These are phyloP conservation scores for Anthracocystis panici-leucophaei DNA, from an alignment of 1,284 basidiomycete species.

Conservation along the genomic window DNA sequence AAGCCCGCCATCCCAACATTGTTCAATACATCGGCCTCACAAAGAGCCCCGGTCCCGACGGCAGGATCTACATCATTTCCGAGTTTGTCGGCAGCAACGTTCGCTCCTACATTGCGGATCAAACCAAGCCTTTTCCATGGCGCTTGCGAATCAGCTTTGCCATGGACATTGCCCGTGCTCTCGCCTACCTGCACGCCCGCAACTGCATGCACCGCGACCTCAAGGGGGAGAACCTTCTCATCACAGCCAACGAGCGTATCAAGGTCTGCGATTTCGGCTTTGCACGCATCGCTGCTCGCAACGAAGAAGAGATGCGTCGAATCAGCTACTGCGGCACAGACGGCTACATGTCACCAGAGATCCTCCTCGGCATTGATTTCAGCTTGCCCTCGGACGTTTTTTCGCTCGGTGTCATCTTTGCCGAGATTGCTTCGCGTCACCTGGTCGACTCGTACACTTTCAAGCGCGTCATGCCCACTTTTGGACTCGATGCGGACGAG, in stretches of 20 bases:
- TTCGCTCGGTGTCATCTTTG: constrained; percentile 92
- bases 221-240: constrained; percentile 96
- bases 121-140: constrained; percentile 62
- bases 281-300: constrained; percentile 89
- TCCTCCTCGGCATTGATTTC: constrained; percentile 89
- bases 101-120: constrained; percentile 60
- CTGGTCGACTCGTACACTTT: constrained; percentile 77
- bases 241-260: constrained; percentile 90
- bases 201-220: constrained; percentile 81
- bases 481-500: constrained; percentile 82
- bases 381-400: constrained; percentile 93
- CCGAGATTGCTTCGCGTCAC: constrained; percentile 86
- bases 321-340: constrained; percentile 97
- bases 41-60: constrained; percentile 83
- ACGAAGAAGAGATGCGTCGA: constrained; percentile 87
- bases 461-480: constrained; percentile 70
- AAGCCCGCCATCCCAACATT: constrained; percentile 90
- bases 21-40: constrained; percentile 94
- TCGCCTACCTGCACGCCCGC: constrained; percentile 96
- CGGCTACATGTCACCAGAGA: constrained; percentile 80
- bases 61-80: constrained; percentile 72
- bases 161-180: constrained; percentile 89
- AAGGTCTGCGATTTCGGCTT: constrained; percentile 97
- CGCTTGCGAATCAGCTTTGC: constrained; percentile 87
- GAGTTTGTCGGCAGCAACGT: constrained; percentile 66